These are phyloP conservation scores for Pseudohyphozyma bogoriensis DNA, from an alignment of 768 basidiomycete genomes.

Conservation along the genomic window DNA sequence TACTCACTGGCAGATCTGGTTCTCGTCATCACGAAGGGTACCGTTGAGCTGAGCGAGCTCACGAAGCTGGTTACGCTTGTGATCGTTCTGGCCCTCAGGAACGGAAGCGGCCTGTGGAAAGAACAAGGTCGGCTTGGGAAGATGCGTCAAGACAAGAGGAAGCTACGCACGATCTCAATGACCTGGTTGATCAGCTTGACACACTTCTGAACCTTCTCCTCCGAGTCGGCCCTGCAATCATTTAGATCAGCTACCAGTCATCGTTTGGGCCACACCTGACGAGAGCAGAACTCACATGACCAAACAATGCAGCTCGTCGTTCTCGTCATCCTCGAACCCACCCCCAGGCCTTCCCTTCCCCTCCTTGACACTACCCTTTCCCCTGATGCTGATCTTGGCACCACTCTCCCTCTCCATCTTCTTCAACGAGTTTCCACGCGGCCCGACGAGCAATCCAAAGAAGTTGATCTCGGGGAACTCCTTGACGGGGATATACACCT, in stretches of 20 bases:
- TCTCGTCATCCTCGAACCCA: slow-evolving; percentile 88
- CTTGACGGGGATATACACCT: slow-evolving; percentile 98
- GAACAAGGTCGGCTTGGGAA: slow-evolving; percentile 3
- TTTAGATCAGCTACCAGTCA: too few species aligned
- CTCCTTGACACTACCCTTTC: slow-evolving; percentile 97
- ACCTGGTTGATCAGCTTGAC: slow-evolving; percentile 94
- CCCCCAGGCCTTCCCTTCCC: slow-evolving; percentile 84
- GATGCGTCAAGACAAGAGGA: background rate
- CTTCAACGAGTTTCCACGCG: slow-evolving; percentile 97
- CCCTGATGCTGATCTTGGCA: slow-evolving; percentile 95
- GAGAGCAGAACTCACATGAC: too few species aligned
- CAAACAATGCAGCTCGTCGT: slow-evolving; percentile 97
- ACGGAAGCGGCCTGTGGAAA: slow-evolving; percentile 79
- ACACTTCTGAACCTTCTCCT: slow-evolving; percentile 82
- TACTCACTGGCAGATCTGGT: slow-evolving; percentile 75
- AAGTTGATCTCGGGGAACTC: slow-evolving; percentile 99
- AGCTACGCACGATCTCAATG: slow-evolving; percentile 76
- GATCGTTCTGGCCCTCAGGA: slow-evolving; percentile 98
- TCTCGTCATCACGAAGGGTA: slow-evolving; percentile 98
- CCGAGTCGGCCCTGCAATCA: slow-evolving; percentile 77
- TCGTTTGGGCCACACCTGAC: too few species aligned
- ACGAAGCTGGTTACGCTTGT: slow-evolving; percentile 96
- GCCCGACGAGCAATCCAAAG: slow-evolving; percentile 94
- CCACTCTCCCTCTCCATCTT: slow-evolving; percentile 98
- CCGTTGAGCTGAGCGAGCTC: slow-evolving; percentile 96